Percentiles rank a stretch among this genome's conserved stretches.
phyloP scores from a whole-genome alignment of 768 basidiomycete genomes.

The Kwoniella botswanensis region DNA sequence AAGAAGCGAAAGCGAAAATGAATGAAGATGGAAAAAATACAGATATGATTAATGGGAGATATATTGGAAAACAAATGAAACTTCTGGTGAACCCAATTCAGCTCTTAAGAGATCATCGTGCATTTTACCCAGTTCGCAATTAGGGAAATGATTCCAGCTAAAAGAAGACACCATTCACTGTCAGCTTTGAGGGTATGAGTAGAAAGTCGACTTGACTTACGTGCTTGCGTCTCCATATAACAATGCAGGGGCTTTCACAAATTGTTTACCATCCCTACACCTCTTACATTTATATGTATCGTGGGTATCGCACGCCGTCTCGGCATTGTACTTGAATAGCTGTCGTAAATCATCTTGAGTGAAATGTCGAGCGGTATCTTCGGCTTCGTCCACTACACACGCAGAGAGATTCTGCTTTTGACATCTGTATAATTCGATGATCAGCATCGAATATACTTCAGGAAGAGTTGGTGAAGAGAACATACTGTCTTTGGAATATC shows the following conservation, averaged over 20 bases:
- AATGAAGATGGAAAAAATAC: not conserved
- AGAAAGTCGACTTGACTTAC: conserved; percentile 63
- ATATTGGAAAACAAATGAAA: conserved; percentile 96
- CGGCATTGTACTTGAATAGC: conserved; percentile 87
- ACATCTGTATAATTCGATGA: conserved; percentile 38
- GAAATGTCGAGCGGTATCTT: conserved; percentile 94
- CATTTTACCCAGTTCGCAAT: conserved; percentile 81
- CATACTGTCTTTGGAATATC: conserved; percentile 94
- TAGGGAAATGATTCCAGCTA: conserved; percentile 98
- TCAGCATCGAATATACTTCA: not conserved
- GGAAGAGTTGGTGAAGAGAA: not conserved
- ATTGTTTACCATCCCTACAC: conserved; percentile 83
- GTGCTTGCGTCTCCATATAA: conserved; percentile 97
- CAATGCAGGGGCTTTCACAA: conserved; percentile 78
- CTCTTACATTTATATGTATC: conserved; percentile 83
- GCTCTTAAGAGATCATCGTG: conserved; percentile 94
- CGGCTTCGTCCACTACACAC: conserved; percentile 97
- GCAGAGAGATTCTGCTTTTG: conserved; percentile 95
- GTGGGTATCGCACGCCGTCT: conserved; percentile 88
- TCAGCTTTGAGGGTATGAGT: not conserved
- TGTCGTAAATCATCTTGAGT: conserved; percentile 84
- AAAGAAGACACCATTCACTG: conserved; percentile 5
- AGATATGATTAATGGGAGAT: conserved; percentile 40
- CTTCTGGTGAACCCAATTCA: conserved; percentile 78
- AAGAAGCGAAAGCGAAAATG: not conserved